Base-by-base conservation (phyloP, 495 filamentous ascomycete species). In the Diplogelasinospora grovesii region DNA sequence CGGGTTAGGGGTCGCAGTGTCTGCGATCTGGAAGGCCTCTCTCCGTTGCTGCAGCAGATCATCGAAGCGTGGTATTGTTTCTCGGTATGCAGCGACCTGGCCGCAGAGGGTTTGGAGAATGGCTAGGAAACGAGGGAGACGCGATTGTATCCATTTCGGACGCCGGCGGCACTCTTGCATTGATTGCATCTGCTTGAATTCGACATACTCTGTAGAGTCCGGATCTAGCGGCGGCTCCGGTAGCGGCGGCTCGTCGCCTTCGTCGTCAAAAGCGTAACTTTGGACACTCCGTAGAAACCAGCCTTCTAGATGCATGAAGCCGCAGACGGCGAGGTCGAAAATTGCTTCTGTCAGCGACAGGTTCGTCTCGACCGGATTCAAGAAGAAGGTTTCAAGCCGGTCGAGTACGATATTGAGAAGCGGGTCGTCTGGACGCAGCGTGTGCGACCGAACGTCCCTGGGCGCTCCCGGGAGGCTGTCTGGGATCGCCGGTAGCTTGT, bases 321-420 rank as follows among this genome's bases (percentile, higher is more conserved):
- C 79, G 46, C 92, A 97, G 1, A 83, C 81, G 11, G 83, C 82
- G 20, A 97, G 70, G 44, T 86, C 84, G 40, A 89, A 77, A 11
- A 99, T 70, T 5, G 81, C 75, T 49, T 89, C 82, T 1, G 93
- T 96, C 6, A 95, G 64, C 2, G 80, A 79, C 8, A 99, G 67
- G 53, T 99, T 99, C 11, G 81, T 85, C 43, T 93, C 87, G 2
- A 96, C 78, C 13, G 86, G 79, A 57, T 99, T 97, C 5, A 82
- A 75, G 49, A 95, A 85, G 54, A 97, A 99, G 0, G 72, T 77
- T 15, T 78, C 71, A 22, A 97, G 61, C 4, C 89, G 74, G 11
- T 71, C 71, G 8, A 92, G 61, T 3, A 95, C 57, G 24, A 77
- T 78, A 42, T 73, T 74, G 22, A 95, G 69, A 13, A 99, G 68